Base-by-base conservation (phyloP, 2,329 filamentous ascomycete species). In the Exophiala mesophila region DNA sequence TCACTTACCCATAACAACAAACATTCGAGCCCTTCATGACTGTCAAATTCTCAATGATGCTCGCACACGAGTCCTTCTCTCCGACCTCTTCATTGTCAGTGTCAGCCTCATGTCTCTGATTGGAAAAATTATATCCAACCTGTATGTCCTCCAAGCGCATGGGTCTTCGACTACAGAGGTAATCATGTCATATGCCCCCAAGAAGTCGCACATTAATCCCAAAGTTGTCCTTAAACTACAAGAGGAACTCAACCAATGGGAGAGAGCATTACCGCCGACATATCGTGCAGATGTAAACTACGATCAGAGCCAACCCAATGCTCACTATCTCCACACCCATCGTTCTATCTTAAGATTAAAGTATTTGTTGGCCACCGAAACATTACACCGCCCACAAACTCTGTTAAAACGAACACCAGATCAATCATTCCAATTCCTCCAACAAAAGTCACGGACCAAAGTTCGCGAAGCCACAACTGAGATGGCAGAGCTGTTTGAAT, bases 151-250 rank as follows among this genome's bases (percentile, higher is more conserved):
- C 21, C 48, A 45, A 16, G 44, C 38, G 15, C 47, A 47, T 21
- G 41, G 41, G 17, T 39, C 41, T 5, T 48, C 48, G 2, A 51
- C 48, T 3, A 36, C 45, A 8, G 45, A 51, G 29, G 39, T 41
- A 6, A 51, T 45, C 13, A 48, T 51, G 45, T 39, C 48, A 4
- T 51, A 51, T 30, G 43, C 45, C 3, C 48, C 48, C 20, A 38
- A 32, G 20, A 36, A 28, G 18, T 43, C 48, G 9, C 37, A 44
- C 12, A 31, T 40, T 28, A 41, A 45, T 6, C 16, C 13, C 13
- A 39, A 38, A 26, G 34, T 45, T 5, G 21, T 48, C 34, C 20
- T 40, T 5, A 20, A 30, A 6, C 28, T 51, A 20, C 41, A 48
- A 21, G 38, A 46, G 19, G 48, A 47, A 7, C 41, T 51, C 2